Conservation (phyloP, 371 early-diverging fungal genomes). For the Mortierella sp. region DNA sequence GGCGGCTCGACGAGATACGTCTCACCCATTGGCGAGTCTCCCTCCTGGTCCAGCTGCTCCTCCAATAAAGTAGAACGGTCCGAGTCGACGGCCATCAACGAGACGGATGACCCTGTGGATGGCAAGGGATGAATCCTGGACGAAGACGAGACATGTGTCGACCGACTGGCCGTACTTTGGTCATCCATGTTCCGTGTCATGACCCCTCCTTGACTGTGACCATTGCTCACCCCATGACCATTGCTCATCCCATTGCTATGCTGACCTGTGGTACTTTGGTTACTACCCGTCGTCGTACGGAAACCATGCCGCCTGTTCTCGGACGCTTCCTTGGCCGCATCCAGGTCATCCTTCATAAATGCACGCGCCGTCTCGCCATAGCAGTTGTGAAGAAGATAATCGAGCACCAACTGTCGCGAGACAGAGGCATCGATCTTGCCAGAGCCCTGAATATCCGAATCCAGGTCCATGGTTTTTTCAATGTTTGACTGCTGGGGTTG, state of each 20-base stretch:
- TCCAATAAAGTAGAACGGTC: not conserved
- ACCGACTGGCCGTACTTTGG: too few relatives aligned
- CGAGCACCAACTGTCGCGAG: constrained; percentile 55
- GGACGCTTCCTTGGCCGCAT: constrained; percentile 30
- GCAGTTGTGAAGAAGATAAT: constrained; percentile 70
- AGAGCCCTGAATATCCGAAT: constrained; percentile 37
- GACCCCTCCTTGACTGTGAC: constrained; percentile 22
- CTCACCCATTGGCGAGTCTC: constrained; percentile 52
- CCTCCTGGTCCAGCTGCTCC: constrained; percentile 37
- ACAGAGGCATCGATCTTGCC: constrained; percentile 47
- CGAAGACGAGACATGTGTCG: too few relatives aligned
- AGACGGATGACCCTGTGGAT: constrained; percentile 4
- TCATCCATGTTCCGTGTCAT: constrained; percentile 26
- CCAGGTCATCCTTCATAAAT: constrained; percentile 59
- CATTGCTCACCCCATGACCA: constrained; percentile 2
- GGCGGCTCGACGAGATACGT: constrained; percentile 9
- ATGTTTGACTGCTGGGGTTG: not conserved
- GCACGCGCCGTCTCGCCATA: constrained; percentile 72
- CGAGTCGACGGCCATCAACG: not conserved
- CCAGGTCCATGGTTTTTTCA: constrained; percentile 40
- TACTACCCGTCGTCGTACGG: constrained; percentile 5
- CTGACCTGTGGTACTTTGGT: constrained; percentile 4
- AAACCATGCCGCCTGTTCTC: constrained; percentile 12
- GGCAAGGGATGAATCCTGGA: too few relatives aligned
- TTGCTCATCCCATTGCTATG: not conserved